Conservation (phyloP, 805 yeast genomes). For the Nakazawaea siamensis region DNA sequence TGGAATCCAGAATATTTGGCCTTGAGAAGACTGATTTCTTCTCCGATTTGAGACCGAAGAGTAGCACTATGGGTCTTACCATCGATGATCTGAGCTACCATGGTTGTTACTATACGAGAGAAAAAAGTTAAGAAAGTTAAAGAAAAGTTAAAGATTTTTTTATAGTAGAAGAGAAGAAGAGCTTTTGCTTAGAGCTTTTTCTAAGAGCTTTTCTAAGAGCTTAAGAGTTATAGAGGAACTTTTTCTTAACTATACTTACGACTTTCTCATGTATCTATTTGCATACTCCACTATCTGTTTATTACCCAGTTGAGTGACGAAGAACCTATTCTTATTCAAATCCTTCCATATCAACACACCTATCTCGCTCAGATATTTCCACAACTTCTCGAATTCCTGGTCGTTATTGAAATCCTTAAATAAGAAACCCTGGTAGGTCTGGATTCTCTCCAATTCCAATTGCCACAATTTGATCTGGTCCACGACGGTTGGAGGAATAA, state of each 20-base stretch:
- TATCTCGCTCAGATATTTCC: constrained; percentile 77
- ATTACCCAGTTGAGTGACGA: constrained; percentile 83
- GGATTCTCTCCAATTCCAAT: constrained; percentile 86
- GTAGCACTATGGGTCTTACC: constrained; percentile 45
- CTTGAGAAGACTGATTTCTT: constrained; percentile 33
- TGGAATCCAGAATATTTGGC: constrained; percentile 41
- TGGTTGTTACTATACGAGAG: too few species aligned
- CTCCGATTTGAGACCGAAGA: constrained; percentile 43
- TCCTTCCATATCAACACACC: constrained; percentile 92
- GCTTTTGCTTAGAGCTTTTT: too few species aligned
- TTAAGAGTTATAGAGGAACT: too few species aligned
- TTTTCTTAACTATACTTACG: too few species aligned
- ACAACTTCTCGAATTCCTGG: constrained; percentile 65
- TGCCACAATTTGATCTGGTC: constrained; percentile 97
- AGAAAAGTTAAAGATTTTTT: too few species aligned
- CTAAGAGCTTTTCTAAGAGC: too few species aligned
- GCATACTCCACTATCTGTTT: constrained; percentile 89
- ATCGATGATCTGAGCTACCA: constrained; percentile 36
- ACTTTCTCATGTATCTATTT: constrained; percentile 43
- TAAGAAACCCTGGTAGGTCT: constrained; percentile 77
- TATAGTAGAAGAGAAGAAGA: too few species aligned
- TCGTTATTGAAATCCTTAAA: constrained; percentile 78
- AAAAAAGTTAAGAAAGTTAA: too few species aligned
- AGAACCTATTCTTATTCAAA: constrained; percentile 58
- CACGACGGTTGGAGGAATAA: constrained; percentile 91